Conservation (phyloP, 768 basidiomycete species). For the Phaffia tasmanica region DNA sequence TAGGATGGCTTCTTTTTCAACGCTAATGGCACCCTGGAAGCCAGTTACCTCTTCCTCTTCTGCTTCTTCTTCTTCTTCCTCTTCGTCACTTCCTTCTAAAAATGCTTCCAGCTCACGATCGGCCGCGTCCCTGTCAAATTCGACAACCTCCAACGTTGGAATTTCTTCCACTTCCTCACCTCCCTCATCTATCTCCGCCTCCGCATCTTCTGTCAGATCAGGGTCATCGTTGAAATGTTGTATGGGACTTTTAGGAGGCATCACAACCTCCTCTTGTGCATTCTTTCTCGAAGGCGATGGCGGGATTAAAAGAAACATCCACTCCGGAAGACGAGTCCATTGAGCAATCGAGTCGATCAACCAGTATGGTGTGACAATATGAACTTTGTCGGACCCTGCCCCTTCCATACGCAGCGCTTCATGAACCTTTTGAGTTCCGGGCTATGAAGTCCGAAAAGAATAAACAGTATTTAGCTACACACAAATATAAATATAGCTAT, state of each 20-base stretch:
- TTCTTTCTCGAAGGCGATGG: constrained; percentile 13
- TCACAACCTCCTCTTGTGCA: not conserved
- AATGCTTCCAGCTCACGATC: constrained; percentile 33
- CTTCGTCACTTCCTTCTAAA: constrained; percentile 29
- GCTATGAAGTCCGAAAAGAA: constrained; percentile 41
- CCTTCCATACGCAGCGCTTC: constrained; percentile 51
- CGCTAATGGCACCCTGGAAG: constrained; percentile 23
- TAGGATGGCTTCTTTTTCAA: not conserved
- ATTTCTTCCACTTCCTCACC: constrained; percentile 57
- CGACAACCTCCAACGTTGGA: constrained; percentile 46
- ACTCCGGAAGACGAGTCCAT: constrained; percentile 76
- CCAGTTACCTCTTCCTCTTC: constrained; percentile 30
- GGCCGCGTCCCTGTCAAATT: constrained; percentile 35
- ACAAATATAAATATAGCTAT: not conserved
- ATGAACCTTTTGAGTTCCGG: constrained; percentile 84
- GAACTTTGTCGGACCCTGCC: constrained; percentile 36
- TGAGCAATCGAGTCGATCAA: constrained; percentile 76
- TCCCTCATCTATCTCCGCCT: constrained; percentile 35
- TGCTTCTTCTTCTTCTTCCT: constrained; percentile 32
- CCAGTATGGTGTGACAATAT: constrained; percentile 82
- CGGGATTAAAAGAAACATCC: constrained; percentile 48
- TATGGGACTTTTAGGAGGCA: not conserved
- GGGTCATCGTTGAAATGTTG: constrained; percentile 40
- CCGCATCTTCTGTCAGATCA: constrained; percentile 10
- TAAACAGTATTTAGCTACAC: not conserved